Evolutionary conservation across 2,329 filamentous ascomycete species (phyloP).

Genomic region (Plenodomus lindquistii): DNA sequence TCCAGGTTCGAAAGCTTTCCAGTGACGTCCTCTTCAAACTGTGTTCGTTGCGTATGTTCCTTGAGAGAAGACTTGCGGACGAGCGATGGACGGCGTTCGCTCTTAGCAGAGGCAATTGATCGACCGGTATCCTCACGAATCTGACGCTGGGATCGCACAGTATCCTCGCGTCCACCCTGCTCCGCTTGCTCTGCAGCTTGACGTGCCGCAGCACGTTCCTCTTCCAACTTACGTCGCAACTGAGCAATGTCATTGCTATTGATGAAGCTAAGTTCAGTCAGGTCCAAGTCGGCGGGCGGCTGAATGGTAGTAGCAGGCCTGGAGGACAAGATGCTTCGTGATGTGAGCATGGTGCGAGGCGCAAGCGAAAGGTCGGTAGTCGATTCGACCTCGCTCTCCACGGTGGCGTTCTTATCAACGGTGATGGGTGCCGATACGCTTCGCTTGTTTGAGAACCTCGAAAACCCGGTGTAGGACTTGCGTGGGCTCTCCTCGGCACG

Average conservation of each 20-base stretch:
- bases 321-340: conserved; percentile 23
- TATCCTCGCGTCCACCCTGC: conserved; percentile 45
- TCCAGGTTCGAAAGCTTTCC: conserved; percentile 37
- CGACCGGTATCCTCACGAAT: conserved; percentile 46
- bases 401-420: conserved; percentile 22
- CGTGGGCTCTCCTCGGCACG: conserved; percentile 24
- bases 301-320: conserved; percentile 27
- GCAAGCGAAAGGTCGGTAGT: conserved; percentile 47
- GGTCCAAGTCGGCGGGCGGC: conserved; percentile 35
- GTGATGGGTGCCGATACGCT: conserved; percentile 39
- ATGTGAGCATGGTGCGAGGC: conserved; percentile 31
- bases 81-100: conserved; percentile 43
- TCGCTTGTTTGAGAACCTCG: conserved; percentile 22
- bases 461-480: conserved; percentile 30
- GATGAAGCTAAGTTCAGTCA: conserved; percentile 61
- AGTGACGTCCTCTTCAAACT: conserved; percentile 42
- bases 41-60: conserved; percentile 48
- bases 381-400: conserved; percentile 42
- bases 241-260: conserved; percentile 57
- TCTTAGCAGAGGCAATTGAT: conserved; percentile 44
- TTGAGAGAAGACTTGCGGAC: conserved; percentile 62
- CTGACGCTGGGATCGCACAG: conserved; percentile 41
- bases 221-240: conserved; percentile 59
- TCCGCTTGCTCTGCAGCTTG: conserved; percentile 46
- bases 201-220: conserved; percentile 54